Evolutionary conservation across 805 yeast species (phyloP).

Genomic region (Cyberlindnera sargentensis): DNA sequence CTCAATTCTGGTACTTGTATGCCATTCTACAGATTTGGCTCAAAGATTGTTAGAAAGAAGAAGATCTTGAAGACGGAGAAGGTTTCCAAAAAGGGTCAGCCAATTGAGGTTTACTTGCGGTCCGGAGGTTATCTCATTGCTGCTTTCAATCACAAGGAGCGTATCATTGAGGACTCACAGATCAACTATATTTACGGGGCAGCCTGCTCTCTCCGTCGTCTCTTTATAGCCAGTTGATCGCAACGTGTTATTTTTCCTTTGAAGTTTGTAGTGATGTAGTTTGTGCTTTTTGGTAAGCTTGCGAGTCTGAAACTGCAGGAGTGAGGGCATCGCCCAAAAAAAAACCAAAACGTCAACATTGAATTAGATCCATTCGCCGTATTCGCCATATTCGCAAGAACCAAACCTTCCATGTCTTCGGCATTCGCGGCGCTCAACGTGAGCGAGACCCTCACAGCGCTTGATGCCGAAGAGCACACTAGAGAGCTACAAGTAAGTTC

Average conservation of each 20-base stretch:
- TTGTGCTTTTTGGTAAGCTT: too few species aligned
- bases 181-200: conserved; percentile 41
- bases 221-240: conserved; percentile 26
- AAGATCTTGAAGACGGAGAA: conserved; percentile 16
- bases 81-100: conserved; percentile 5
- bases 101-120: conserved; percentile 38
- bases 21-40: conserved; percentile 41
- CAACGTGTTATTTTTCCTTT: neutral
- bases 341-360: neutral
- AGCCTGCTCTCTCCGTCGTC: conserved; percentile 40
- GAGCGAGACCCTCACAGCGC: conserved; percentile 57
- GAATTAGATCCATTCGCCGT: too few species aligned
- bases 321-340: neutral
- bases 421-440: conserved; percentile 66
- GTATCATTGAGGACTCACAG: conserved; percentile 28
- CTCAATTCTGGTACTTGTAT: conserved; percentile 44
- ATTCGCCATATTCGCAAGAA: too few species aligned
- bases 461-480: conserved; percentile 83
- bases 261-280: too few species aligned
- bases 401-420: conserved; percentile 41
- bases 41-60: conserved; percentile 37
- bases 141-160: conserved; percentile 31
- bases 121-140: conserved; percentile 48
- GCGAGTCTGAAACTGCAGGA: too few species aligned
- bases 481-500: conserved; percentile 66